These are phyloP conservation scores for Lonicera japonica DNA, from an alignment of 129 eudicot genomes.

Conservation along the genomic window DNA sequence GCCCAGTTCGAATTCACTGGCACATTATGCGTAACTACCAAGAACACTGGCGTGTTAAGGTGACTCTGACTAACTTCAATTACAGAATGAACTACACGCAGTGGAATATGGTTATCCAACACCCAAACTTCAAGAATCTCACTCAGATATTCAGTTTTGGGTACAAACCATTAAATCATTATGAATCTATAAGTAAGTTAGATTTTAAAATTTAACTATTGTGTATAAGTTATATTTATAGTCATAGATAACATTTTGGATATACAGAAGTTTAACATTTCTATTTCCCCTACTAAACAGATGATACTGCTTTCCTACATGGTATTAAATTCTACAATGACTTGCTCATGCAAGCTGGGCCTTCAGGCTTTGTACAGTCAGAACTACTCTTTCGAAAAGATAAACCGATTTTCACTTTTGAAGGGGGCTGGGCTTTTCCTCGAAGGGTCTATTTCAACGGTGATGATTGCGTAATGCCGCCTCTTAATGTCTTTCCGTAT, in stretches of 20 bases:
- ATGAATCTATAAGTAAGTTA: too few relatives aligned
- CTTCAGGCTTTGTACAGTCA: slow-evolving; percentile 76
- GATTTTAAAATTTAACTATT: slow-evolving; percentile 10
- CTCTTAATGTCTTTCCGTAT: slow-evolving; percentile 81
- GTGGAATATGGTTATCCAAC: slow-evolving; percentile 79
- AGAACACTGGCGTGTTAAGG: slow-evolving; percentile 87
- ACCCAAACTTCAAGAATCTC: slow-evolving; percentile 81
- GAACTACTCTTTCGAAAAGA: slow-evolving; percentile 79
- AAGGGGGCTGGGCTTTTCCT: too few relatives aligned
- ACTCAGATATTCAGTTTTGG: slow-evolving; percentile 80
- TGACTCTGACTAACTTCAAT: slow-evolving; percentile 78
- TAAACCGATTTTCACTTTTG: slow-evolving; percentile 56
- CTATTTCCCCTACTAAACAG: slow-evolving; percentile 30
- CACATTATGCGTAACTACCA: slow-evolving; percentile 81
- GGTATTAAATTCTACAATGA: slow-evolving; percentile 69
- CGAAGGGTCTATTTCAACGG: too few relatives aligned
- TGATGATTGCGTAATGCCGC: slow-evolving; percentile 94
- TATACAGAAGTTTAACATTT: too few relatives aligned
- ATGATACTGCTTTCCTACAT: slow-evolving; percentile 95
- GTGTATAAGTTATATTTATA: too few relatives aligned
- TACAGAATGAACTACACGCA: slow-evolving; percentile 93
- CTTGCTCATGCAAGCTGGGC: slow-evolving; percentile 96
- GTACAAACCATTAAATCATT: slow-evolving; percentile 65
- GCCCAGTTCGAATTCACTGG: slow-evolving; percentile 91
- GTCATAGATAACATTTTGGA: too few relatives aligned